Base-by-base conservation (phyloP, 2,329 filamentous ascomycete species). In the Drechslera avenae region DNA sequence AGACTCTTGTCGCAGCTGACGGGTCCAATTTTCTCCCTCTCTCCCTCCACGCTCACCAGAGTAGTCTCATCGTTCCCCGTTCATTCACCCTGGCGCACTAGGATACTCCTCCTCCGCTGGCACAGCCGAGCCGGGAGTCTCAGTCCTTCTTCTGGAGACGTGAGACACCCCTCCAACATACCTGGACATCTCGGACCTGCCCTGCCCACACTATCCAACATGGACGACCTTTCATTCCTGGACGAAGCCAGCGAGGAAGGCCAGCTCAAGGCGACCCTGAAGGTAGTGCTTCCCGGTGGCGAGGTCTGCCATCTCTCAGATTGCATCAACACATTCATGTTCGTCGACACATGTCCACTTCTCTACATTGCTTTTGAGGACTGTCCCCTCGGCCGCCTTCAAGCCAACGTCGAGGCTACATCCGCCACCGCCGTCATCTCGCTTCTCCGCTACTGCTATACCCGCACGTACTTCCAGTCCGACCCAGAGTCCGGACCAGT, bases 381-480 rank as follows among this genome's bases (percentile, higher is more conserved):
- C 12, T 63, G 67, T 8, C 51, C 59, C 4, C 52, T 63, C 17
- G 64, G 69, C 10, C 40, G 51, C 10, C 62, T 63, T 2, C 69
- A 72, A 42, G 68, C 74, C 30, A 72, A 67, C 44, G 69, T 79
- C 23, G 74, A 77, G 41, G 70, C 67, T 13, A 59, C 68, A 2
- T 74, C 72, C 3, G 39, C 57, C 5, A 50, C 54, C 9, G 68
- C 72, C 5, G 66, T 73, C 14, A 45, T 68, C 23, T 68, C 70
- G 6, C 73, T 80, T 35, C 60, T 78, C 8, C 70, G 75, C 45
- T 78, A 68, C 57, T 62, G 78, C 41, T 78, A 79, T 56, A 71
- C 68, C 4, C 72, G 72, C 32, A 63, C 63, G 40, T 78, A 78
- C 53, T 63, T 71, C 7, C 48, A 64, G 16, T 50, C 54, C 9